Conservation (phyloP, 1,284 basidiomycete genomes). For the Ceratobasidium sp. region DNA sequence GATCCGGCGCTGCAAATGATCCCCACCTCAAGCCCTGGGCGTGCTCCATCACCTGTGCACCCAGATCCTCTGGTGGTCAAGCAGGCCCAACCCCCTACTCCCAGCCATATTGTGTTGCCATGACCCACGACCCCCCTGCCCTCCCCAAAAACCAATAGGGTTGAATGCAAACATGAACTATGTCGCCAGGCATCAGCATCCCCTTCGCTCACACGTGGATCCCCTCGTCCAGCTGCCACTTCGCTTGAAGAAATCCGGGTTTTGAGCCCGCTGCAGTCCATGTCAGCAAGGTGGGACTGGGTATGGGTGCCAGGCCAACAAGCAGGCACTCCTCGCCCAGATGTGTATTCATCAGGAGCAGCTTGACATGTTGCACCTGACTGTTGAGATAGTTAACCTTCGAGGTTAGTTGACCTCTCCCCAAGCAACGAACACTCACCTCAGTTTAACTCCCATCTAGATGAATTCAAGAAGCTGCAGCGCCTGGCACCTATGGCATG, state of each 20-base stretch:
- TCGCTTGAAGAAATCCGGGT: too few relatives aligned
- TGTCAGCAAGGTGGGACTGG: conserved; percentile 1
- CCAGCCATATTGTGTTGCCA: not conserved
- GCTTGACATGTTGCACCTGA: conserved; percentile 29
- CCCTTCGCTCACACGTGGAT: conserved; percentile 4
- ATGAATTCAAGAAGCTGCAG: conserved; percentile 38
- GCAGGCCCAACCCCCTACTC: not conserved
- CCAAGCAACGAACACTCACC: not conserved
- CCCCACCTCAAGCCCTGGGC: conserved; percentile 8
- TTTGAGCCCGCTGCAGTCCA: conserved; percentile 25
- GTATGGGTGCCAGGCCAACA: conserved; percentile 46
- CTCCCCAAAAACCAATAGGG: not conserved
- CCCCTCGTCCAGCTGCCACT: conserved; percentile 13
- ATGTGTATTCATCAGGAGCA: conserved; percentile 36
- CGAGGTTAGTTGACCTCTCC: conserved; percentile 16
- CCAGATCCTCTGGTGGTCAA: not conserved
- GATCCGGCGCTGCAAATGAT: not conserved
- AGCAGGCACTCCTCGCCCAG: conserved; percentile 26
- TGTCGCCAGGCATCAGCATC: conserved; percentile 17
- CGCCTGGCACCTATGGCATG: conserved; percentile 37
- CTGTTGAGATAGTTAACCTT: conserved; percentile 40
- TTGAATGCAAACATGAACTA: not conserved
- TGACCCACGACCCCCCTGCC: conserved; percentile 5
- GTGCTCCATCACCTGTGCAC: not conserved
- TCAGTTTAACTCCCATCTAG: not conserved